phyloP scores from a whole-genome alignment of 2,329 filamentous ascomycete genomes.

The Simplicillium aogashimaense region DNA sequence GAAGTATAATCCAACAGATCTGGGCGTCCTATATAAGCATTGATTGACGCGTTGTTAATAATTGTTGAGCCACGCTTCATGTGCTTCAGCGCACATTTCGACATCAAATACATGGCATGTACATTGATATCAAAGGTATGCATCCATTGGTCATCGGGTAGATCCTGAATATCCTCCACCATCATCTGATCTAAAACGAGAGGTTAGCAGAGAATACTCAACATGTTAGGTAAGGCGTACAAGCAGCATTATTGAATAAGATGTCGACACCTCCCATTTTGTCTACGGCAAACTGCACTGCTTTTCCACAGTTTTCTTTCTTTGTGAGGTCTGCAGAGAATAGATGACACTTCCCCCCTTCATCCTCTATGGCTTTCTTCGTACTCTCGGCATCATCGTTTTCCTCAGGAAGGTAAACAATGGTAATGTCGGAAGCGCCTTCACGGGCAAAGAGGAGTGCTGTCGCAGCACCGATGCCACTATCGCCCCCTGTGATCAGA shows the following conservation, averaged over 20 bases:
- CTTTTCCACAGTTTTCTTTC: constrained; percentile 57
- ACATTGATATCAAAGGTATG: constrained; percentile 78
- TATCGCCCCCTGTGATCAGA: constrained; percentile 73
- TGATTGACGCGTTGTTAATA: constrained; percentile 80
- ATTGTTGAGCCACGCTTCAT: constrained; percentile 67
- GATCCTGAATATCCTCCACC: constrained; percentile 58
- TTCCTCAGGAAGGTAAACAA: constrained; percentile 66
- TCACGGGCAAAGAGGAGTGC: constrained; percentile 75
- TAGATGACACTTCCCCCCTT: constrained; percentile 56
- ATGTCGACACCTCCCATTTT: constrained; percentile 64
- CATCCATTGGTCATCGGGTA: constrained; percentile 70
- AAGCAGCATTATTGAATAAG: constrained; percentile 64
- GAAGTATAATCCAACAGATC: constrained; percentile 77
- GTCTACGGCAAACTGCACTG: constrained; percentile 56
- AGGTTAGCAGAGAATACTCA: constrained; percentile 3
- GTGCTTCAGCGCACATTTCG: constrained; percentile 67
- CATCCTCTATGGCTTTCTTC: constrained; percentile 56
- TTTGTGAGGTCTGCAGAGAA: constrained; percentile 55
- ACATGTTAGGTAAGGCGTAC: constrained; percentile 31
- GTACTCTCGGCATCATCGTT: constrained; percentile 69
- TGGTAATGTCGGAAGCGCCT: constrained; percentile 57
- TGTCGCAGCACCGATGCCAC: constrained; percentile 66
- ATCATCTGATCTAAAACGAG: constrained; percentile 41
- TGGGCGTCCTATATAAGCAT: constrained; percentile 70
- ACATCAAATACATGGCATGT: constrained; percentile 69